Evolutionary conservation across 2,329 filamentous ascomycete genomes (phyloP).

Genomic region (Nannizziopsis barbatae): DNA sequence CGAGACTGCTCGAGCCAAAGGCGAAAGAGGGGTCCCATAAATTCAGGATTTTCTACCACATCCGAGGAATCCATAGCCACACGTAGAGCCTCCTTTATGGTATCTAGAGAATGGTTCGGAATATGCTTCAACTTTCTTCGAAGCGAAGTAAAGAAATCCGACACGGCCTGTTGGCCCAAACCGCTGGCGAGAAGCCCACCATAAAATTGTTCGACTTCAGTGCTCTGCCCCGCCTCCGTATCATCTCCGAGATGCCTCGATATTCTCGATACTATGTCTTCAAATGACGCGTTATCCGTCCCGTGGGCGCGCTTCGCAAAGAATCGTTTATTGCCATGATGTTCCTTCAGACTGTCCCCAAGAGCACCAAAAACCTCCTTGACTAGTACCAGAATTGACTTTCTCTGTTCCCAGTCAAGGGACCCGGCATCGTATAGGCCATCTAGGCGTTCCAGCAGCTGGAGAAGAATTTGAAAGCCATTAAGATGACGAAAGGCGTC

Average conservation of each 20-base stretch:
- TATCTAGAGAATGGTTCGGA: slow-evolving; percentile 12
- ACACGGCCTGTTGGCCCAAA: slow-evolving; percentile 63
- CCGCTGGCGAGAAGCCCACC: slow-evolving; percentile 72
- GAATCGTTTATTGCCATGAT: slow-evolving; percentile 78
- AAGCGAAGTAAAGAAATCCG: slow-evolving; percentile 50
- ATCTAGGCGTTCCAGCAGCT: slow-evolving; percentile 57
- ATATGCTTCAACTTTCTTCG: slow-evolving; percentile 21
- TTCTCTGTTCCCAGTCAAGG: slow-evolving; percentile 51
- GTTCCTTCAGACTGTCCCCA: slow-evolving; percentile 61
- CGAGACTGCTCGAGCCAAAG: slow-evolving; percentile 50
- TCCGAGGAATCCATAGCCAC: slow-evolving; percentile 32
- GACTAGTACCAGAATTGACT: slow-evolving; percentile 57
- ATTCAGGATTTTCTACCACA: slow-evolving; percentile 33
- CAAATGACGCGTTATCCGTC: slow-evolving; percentile 66
- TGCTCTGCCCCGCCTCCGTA: slow-evolving; percentile 10
- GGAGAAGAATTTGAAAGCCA: slow-evolving; percentile 65
- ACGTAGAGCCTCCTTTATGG: slow-evolving; percentile 21
- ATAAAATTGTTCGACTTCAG: slow-evolving; percentile 57
- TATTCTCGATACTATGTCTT: slow-evolving; percentile 57
- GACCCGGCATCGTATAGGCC: slow-evolving; percentile 59
- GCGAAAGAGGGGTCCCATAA: slow-evolving; percentile 30
- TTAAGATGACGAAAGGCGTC: slow-evolving; percentile 72
- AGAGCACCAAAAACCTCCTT: slow-evolving; percentile 49
- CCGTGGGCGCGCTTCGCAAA: slow-evolving; percentile 66
- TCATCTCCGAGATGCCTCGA: slow-evolving; percentile 43